Evolutionary conservation across 2,329 filamentous ascomycete species (phyloP), one percentile per base, ranked within the genome.

Genomic region (Scedosporium dehoogii): DNA sequence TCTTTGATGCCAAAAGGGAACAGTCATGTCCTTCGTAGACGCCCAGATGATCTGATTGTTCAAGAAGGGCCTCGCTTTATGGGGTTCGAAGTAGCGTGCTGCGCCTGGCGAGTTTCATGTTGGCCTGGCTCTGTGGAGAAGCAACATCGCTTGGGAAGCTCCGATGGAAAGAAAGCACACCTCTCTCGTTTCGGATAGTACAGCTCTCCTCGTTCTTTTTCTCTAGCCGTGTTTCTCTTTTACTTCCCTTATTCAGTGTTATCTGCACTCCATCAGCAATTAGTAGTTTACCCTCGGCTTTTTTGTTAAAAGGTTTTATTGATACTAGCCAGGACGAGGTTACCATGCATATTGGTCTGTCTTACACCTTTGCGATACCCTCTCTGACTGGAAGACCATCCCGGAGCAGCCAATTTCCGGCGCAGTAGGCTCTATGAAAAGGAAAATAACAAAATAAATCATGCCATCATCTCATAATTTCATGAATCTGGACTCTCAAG

Each of bases 101-200:
- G 51, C 51, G 51, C 51, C 51, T 55, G 51, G 51, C 51, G 29
- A 55, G 51, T 55, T 55, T 55, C 51, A 55, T 55, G 51, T 55
- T 55, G 18, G 51, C 51, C 23, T 14, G 12, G 23, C 51, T 25
- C 51, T 23, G 48, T 6, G 51, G 21, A 10, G 51, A 55, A 23
- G 23, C 12, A 18, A 23, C 21, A 10, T 38, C 33, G 33, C 33
- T 38, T 38, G 33, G 3, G 33, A 38, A 38, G 33, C 23, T 55
- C 48, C 21, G 10, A 53, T 23, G 12, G 21, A 25, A 55, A 55
- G 51, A 23, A 48, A 18, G n/a, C 18, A 21, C 2, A 48, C n/a
- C 18, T 48, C 44, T 48, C 44, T 48, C 44, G 44, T 48, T 48
- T 48, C n/a, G 44, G 44, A 48, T 48, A 48, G 44, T 21, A 38